phyloP scores from a whole-genome alignment of 2,329 filamentous ascomycete species.

The Venturiaceae sp. region DNA sequence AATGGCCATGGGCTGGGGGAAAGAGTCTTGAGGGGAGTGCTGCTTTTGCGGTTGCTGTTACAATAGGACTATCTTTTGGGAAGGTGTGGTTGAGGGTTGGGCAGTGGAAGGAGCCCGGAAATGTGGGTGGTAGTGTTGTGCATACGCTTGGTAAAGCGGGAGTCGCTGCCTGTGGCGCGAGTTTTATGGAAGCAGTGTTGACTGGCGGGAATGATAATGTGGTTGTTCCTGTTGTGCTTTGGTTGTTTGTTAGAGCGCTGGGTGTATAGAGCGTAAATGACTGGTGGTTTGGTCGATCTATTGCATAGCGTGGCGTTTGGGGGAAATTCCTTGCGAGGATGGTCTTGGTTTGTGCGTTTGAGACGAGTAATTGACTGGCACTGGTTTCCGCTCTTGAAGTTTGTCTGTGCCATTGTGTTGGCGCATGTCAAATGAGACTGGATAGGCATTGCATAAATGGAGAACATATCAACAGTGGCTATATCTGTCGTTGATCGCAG shows the following conservation, averaged over 20 bases:
- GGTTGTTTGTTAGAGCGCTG: conserved; percentile 80
- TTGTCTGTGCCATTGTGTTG: no score
- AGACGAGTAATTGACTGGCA: neutral
- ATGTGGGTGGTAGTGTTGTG: conserved; percentile 29
- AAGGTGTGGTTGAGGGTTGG: conserved; percentile 68
- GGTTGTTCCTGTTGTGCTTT: conserved; percentile 84
- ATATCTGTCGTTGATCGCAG: no score
- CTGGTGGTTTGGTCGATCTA: neutral
- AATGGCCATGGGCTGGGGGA: conserved; percentile 95
- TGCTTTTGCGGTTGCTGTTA: conserved; percentile 76
- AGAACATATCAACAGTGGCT: no score
- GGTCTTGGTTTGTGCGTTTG: neutral
- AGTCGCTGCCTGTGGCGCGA: conserved; percentile 69
- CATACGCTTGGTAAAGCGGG: conserved; percentile 46
- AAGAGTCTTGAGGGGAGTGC: conserved; percentile 84
- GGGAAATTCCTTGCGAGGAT: neutral
- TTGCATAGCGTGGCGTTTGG: neutral
- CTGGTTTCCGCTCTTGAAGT: neutral
- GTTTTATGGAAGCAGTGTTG: conserved; percentile 86
- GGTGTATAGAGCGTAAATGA: conserved; percentile 28
- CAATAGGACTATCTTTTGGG: conserved; percentile 58
- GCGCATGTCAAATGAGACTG: no score
- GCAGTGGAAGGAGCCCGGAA: conserved; percentile 46
- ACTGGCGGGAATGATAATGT: conserved; percentile 99
- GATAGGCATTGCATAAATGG: no score